phyloP scores from a whole-genome alignment of 768 basidiomycete genomes.

The Collybia sp. region DNA sequence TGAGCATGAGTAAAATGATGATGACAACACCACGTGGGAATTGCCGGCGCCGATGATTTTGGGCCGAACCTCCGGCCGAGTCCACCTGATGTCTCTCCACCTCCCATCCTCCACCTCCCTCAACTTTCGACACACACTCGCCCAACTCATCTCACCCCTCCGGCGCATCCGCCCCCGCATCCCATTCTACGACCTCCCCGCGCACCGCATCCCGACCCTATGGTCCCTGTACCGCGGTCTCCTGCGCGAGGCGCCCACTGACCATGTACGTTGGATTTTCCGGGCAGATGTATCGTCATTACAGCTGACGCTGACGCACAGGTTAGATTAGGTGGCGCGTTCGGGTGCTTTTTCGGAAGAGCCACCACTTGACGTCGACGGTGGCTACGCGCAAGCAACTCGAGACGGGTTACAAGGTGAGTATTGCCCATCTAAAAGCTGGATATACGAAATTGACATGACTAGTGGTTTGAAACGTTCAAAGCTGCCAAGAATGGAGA shows the following conservation, averaged over 20 bases:
- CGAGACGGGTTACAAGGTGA: slow-evolving; percentile 51
- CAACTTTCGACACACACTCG: slow-evolving; percentile 48
- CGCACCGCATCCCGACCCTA: slow-evolving; percentile 73
- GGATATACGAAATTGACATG: background rate
- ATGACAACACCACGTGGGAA: no score
- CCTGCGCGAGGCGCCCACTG: slow-evolving; percentile 46
- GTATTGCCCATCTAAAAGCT: slow-evolving; percentile 12
- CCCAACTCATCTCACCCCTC: slow-evolving; percentile 48
- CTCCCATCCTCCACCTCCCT: slow-evolving; percentile 27
- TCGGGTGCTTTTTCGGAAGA: slow-evolving; percentile 44
- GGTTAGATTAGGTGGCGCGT: slow-evolving; percentile 57
- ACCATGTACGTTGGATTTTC: slow-evolving; percentile 39
- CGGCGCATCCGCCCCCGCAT: slow-evolving; percentile 54
- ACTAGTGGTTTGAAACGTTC: slow-evolving; percentile 61
- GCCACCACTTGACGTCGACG: slow-evolving; percentile 51
- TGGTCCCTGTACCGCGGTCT: slow-evolving; percentile 76
- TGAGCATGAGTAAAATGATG: no score
- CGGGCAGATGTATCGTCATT: background rate
- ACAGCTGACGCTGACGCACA: slow-evolving; percentile 4
- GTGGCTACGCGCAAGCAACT: slow-evolving; percentile 41
- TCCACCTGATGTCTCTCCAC: background rate
- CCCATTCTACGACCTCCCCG: slow-evolving; percentile 64
- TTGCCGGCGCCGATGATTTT: no score
- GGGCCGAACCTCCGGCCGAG: no score
- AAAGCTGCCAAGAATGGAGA: slow-evolving; percentile 50